Percentiles rank a stretch among this genome's conserved stretches.
These are phyloP conservation scores for Eutrema heterophyllum DNA, from an alignment of 345 rosid species.

Conservation along the genomic window DNA sequence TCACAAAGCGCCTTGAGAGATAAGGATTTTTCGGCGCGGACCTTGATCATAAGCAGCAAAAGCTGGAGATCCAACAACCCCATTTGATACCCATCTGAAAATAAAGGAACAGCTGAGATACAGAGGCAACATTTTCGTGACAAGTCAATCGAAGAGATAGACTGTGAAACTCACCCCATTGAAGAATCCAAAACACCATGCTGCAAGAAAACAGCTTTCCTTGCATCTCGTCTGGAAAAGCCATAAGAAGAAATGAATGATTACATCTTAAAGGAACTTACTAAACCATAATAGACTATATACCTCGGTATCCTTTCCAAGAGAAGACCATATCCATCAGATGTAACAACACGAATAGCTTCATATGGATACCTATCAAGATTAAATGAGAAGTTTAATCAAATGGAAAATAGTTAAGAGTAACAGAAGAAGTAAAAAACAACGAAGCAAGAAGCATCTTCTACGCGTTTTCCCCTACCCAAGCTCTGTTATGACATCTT, in stretches of 20 bases:
- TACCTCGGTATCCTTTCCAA: constrained; percentile 96
- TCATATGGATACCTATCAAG: constrained; percentile 75
- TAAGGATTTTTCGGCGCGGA: constrained; percentile 15
- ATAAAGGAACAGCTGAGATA: constrained; percentile 2
- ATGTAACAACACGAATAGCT: constrained; percentile 81
- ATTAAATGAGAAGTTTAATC: constrained; percentile 6
- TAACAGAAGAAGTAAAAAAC: not conserved
- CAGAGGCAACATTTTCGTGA: not conserved
- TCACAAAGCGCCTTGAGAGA: not conserved
- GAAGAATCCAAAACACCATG: constrained; percentile 93
- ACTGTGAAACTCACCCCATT: constrained; percentile 67
- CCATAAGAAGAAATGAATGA: constrained; percentile 1
- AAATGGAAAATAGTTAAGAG: not conserved
- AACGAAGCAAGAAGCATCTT: not conserved
- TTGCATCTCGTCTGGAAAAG: constrained; percentile 68
- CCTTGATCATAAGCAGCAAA: constrained; percentile 98
- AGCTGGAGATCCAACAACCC: constrained; percentile 95
- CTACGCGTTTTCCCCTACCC: constrained; percentile 43
- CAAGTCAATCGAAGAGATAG: not conserved
- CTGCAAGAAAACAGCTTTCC: constrained; percentile 84
- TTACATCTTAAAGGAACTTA: not conserved
- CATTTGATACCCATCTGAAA: constrained; percentile 91
- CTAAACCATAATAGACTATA: not conserved
- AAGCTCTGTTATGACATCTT: constrained; percentile 91
- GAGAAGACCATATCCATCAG: constrained; percentile 91